Evolutionary conservation across 2,329 filamentous ascomycete species (phyloP).

Genomic region (Alternaria longipes): DNA sequence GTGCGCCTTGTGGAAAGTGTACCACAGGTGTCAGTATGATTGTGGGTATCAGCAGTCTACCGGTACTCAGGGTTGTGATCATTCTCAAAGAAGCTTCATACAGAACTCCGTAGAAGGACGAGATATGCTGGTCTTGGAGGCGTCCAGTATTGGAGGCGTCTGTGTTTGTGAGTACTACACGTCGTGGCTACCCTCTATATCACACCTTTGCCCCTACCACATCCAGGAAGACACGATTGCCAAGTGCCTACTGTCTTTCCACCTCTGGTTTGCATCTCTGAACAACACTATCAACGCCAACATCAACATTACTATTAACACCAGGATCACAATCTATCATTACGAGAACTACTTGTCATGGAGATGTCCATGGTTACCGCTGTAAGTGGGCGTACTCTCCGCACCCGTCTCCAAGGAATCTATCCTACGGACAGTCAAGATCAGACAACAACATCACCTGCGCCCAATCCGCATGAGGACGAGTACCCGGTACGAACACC

Average conservation of each 20-base stretch:
- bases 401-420: neutral
- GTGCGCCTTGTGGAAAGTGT: neutral
- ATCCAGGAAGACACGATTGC: neutral
- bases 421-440: neutral
- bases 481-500: neutral
- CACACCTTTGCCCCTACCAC: neutral
- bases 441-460: neutral
- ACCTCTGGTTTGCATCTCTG: neutral
- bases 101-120: neutral
- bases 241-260: neutral
- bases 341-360: conserved; percentile 18
- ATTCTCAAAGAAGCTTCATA: neutral
- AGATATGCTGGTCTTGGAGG: neutral
- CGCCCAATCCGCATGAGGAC: neutral
- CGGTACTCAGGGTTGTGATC: neutral
- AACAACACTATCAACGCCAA: conserved; percentile 13
- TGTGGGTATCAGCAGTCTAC: neutral
- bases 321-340: conserved; percentile 17
- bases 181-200: neutral
- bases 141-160: neutral
- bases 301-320: neutral
- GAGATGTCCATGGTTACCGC: neutral
- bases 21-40: neutral
- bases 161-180: neutral
- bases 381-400: neutral